phyloP scores from a whole-genome alignment of 768 basidiomycete genomes.

The Coprinopsis strossmayeri region DNA sequence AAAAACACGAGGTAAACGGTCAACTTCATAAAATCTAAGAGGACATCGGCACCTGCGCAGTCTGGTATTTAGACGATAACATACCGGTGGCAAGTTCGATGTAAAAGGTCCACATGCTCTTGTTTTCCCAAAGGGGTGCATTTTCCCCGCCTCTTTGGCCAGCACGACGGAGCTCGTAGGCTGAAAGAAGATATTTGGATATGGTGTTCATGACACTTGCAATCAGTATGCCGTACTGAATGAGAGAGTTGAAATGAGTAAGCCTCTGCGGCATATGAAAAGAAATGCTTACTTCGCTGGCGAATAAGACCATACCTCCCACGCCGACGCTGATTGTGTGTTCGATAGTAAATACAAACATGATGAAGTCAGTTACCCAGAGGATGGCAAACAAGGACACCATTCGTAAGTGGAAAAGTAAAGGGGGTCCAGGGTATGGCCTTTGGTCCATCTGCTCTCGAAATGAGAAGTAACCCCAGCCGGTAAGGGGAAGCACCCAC shows the following conservation, averaged over 20 bases:
- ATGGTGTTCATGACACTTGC: conserved; percentile 74
- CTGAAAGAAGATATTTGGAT: conserved; percentile 76
- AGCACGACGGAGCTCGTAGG: conserved; percentile 78
- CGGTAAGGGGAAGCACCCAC: conserved; percentile 32
- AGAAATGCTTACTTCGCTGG: conserved; percentile 87
- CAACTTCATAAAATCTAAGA: conserved; percentile 86
- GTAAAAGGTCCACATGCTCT: conserved; percentile 96
- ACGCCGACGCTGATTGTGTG: conserved; percentile 74
- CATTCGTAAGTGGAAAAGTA: conserved; percentile 84
- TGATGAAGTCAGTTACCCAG: conserved; percentile 65
- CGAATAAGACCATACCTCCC: conserved; percentile 91
- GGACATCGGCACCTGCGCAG: conserved; percentile 9
- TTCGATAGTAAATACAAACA: conserved; percentile 78
- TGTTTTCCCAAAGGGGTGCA: conserved; percentile 93
- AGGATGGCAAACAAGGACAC: conserved; percentile 66
- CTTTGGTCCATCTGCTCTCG: conserved; percentile 87
- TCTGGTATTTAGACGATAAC: conserved; percentile 17
- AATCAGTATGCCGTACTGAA: conserved; percentile 82
- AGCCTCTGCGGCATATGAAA: too few species aligned
- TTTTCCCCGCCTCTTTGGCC: conserved; percentile 73
- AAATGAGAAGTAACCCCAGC: conserved; percentile 10
- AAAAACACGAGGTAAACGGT: conserved; percentile 92
- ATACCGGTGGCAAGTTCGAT: conserved; percentile 86
- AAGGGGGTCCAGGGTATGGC: conserved; percentile 77
- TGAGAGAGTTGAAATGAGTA: too few species aligned